These are phyloP conservation scores for Claviceps pusilla DNA, from an alignment of 2,329 filamentous ascomycete species.

Conservation along the genomic window DNA sequence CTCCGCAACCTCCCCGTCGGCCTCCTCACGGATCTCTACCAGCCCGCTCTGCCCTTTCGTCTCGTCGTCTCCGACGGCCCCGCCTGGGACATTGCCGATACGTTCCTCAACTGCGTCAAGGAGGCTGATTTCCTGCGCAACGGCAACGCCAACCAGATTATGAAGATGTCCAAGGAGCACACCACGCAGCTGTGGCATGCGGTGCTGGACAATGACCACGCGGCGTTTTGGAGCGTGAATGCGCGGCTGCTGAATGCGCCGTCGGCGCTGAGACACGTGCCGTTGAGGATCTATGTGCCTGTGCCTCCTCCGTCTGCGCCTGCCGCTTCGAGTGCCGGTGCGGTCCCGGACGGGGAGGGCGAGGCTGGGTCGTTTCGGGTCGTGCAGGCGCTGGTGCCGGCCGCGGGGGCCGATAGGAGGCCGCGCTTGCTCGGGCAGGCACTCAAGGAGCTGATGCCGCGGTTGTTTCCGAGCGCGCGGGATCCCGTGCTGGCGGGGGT, in stretches of 20 bases:
- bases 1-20: conserved; percentile 39
- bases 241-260: conserved; percentile 62
- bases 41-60: conserved; percentile 38
- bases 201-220: conserved; percentile 62
- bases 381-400: conserved; percentile 61
- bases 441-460: conserved; percentile 59
- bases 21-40: conserved; percentile 42
- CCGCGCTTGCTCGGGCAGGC: conserved; percentile 54
- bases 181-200: conserved; percentile 71
- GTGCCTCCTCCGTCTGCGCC: background rate
- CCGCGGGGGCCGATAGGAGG: conserved; percentile 16
- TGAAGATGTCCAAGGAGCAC: conserved; percentile 73
- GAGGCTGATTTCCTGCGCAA: conserved; percentile 78
- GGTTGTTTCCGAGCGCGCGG: conserved; percentile 72
- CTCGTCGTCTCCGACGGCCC: conserved; percentile 38
- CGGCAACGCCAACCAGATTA: conserved; percentile 76
- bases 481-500: conserved; percentile 73
- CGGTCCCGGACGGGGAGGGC: conserved; percentile 1
- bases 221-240: conserved; percentile 59
- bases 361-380: conserved; percentile 46
- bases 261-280: conserved; percentile 64
- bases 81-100: conserved; percentile 46
- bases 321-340: no score
- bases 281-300: conserved; percentile 77
- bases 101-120: conserved; percentile 50